Conservation (phyloP, 2,329 filamentous ascomycete species). For the Calonectria pseudoturangicola region DNA sequence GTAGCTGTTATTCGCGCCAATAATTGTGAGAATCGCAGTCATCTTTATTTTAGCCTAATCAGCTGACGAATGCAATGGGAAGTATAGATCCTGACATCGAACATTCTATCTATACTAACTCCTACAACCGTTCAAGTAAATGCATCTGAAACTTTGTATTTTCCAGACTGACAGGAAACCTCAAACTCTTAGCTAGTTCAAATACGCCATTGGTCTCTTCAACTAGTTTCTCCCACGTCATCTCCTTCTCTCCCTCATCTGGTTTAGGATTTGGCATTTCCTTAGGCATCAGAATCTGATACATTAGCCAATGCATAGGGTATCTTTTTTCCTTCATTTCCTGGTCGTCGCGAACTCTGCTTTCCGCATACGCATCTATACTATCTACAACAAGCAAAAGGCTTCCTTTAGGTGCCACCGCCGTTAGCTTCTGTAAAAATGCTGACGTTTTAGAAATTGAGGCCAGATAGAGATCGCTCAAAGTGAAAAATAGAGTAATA, state of each 20-base stretch:
- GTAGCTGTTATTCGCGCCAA: too few species aligned
- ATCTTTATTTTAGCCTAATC: too few species aligned
- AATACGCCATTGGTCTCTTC: neutral
- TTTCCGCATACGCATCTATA: neutral
- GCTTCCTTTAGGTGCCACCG: neutral
- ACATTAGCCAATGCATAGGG: slow-evolving; percentile 11
- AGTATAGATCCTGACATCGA: neutral
- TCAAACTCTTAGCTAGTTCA: neutral
- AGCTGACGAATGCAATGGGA: too few species aligned
- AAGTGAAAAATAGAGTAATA: neutral
- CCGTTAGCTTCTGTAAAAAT: neutral
- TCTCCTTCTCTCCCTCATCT: neutral
- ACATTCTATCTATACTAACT: neutral
- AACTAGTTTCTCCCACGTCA: slow-evolving; percentile 2
- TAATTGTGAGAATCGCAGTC: too few species aligned
- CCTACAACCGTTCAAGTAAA: slow-evolving; percentile 7
- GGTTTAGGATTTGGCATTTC: neutral
- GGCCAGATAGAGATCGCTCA: slow-evolving; percentile 6
- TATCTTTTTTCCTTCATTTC: neutral
- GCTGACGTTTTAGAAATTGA: neutral
- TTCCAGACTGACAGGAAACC: slow-evolving; percentile 9
- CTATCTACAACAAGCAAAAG: slow-evolving; percentile 16
- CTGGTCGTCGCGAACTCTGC: neutral
- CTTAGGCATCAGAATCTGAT: neutral
- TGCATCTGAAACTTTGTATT: slow-evolving; percentile 23